Evolutionary conservation across 768 basidiomycete species (phyloP), one percentile per base, ranked within the genome.

Genomic region (Solioccasus polychromus): DNA sequence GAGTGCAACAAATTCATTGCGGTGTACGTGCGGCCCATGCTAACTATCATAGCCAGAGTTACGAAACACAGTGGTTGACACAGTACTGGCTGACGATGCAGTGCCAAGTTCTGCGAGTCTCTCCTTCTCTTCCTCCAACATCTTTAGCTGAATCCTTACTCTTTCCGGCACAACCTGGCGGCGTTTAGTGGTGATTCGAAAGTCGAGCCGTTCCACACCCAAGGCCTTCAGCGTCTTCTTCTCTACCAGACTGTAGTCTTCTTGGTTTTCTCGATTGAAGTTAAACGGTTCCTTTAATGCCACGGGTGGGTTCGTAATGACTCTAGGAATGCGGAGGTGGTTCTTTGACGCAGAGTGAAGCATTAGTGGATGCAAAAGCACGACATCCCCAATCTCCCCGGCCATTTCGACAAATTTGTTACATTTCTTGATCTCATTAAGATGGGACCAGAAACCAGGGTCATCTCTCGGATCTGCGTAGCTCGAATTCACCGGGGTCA

Each of bases 231-330:
- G 19, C 6, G 35, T 35, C 18, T 46, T 45, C 31, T 28, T 42
- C 35, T 51, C 44, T n/a, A 51, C 38, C 24, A 35, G 24, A 25
- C 43, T 43, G 30, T 39, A n/a, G 9, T 38, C 53, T 11, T 36
- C 44, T 1, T 41, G 22, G 10, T 40, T 50, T 34, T 47, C 53
- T 46, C 41, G 18, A 36, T 42, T 35, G 36, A 45, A 79, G 28
- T 72, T 68, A 62, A 83, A 83, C 18, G 81, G 80, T 47, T 74
- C 66, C 40, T 69, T 71, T 40, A 82, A 63, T 29, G 73, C 64
- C 7, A 82, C 79, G 4, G 81, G 80, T 42, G 82, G 82, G 52
- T 84, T 85, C 35, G 81, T 82, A 58, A 84, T 84, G 43, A 85
- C 68, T 49, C 81, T 69, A 20, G 76, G 78, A 17, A 71, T 62